Conservation (phyloP, 23 red algal species). For the Cyanidioschyzon merolae region DNA sequence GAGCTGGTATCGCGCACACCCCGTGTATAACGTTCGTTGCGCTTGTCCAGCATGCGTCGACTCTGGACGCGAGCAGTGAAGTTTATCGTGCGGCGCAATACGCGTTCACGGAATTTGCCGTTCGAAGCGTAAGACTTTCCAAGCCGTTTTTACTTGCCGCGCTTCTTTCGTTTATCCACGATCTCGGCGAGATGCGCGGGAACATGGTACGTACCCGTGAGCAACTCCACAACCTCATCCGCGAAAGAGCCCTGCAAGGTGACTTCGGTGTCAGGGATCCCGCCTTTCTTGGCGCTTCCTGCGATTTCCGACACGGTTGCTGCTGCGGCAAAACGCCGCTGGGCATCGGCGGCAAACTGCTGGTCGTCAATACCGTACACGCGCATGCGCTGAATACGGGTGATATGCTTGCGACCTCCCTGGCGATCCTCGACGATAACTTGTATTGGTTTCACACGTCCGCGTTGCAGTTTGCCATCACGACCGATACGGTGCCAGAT, state of each 20-base stretch:
- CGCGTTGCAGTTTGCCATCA: slow-evolving; percentile 6
- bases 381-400: slow-evolving; percentile 24
- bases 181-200: background rate
- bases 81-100: no score
- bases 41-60: no score
- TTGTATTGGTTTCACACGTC: slow-evolving; percentile 2
- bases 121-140: no score
- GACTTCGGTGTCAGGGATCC: background rate
- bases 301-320: slow-evolving; percentile 13
- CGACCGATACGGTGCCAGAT: background rate
- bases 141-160: no score
- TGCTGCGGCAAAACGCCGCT: slow-evolving; percentile 25
- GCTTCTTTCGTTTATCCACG: background rate
- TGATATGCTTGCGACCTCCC: slow-evolving; percentile 29
- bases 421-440: slow-evolving; percentile 30
- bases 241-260: background rate
- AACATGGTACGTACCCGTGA: background rate
- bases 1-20: no score
- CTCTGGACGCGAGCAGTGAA: no score
- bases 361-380: slow-evolving; percentile 20
- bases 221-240: background rate
- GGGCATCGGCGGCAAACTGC: slow-evolving; percentile 17
- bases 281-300: slow-evolving; percentile 15
- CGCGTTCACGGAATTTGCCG: no score
- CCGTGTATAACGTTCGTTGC: no score